These are phyloP conservation scores for Trichoderma pleuroti DNA, from an alignment of 2,329 filamentous ascomycete species.

Conservation along the genomic window DNA sequence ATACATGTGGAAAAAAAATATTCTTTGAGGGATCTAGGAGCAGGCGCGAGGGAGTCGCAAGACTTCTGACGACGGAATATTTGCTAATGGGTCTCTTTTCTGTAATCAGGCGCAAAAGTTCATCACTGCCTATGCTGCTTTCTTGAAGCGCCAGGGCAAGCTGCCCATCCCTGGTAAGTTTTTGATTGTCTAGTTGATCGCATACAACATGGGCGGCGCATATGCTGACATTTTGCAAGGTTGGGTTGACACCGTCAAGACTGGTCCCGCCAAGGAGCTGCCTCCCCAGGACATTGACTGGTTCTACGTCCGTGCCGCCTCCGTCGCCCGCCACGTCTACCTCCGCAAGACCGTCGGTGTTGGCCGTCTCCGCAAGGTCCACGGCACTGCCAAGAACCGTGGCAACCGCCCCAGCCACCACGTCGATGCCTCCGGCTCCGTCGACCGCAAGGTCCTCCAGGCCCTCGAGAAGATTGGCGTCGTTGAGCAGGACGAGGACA, in stretches of 20 bases:
- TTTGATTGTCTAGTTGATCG: neutral
- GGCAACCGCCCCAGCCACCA: constrained; percentile 88
- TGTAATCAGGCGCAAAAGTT: constrained; percentile 75
- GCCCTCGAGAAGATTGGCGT: constrained; percentile 99
- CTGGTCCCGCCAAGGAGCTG: constrained; percentile 91
- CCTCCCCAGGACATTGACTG: constrained; percentile 98
- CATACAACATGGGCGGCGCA: neutral
- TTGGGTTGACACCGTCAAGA: constrained; percentile 99
- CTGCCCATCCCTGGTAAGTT: constrained; percentile 80
- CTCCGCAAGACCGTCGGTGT: constrained; percentile 99
- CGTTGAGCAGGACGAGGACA: constrained; percentile 95
- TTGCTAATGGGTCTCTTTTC: constrained; percentile 56
- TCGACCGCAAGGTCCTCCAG: constrained; percentile 98
- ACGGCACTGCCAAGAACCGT: constrained; percentile 97
- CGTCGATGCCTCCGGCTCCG: constrained; percentile 89
- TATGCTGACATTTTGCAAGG: constrained; percentile 46
- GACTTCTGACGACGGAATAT: constrained; percentile 70
- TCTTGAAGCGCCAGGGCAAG: constrained; percentile 93
- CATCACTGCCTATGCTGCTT: constrained; percentile 79
- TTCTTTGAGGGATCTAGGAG: constrained; percentile 42
- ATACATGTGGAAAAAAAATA: constrained; percentile 18
- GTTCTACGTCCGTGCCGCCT: constrained; percentile 87
- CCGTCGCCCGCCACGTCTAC: constrained; percentile 97
- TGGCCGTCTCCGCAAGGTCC: constrained; percentile 92
- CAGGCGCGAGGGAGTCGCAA: constrained; percentile 71